Evolutionary conservation across 169 alveolate species (phyloP).

Genomic region (Condylostoma magnum): DNA sequence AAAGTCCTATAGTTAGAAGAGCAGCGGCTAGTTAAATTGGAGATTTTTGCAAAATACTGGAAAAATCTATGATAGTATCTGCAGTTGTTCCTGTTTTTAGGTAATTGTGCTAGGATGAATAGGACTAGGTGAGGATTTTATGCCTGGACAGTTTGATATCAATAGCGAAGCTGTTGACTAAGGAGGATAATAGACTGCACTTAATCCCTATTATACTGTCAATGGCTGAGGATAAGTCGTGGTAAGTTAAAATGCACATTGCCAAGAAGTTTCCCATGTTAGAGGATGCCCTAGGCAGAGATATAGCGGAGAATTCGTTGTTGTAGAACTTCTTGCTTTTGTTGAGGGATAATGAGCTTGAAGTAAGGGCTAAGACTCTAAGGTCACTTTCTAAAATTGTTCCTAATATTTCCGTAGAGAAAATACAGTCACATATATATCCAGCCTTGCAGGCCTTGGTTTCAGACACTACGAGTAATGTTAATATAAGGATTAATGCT

Average conservation of each 20-base stretch:
- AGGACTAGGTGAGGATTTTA: slow-evolving; percentile 71
- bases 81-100: slow-evolving; percentile 71
- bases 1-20: slow-evolving; percentile 84
- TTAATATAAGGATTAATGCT: slow-evolving; percentile 58
- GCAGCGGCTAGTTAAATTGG: slow-evolving; percentile 74
- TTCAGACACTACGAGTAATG: slow-evolving; percentile 44
- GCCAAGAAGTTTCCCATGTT: slow-evolving; percentile 69
- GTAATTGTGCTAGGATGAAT: slow-evolving; percentile 67
- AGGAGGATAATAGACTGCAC: slow-evolving; percentile 71
- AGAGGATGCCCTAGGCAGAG: slow-evolving; percentile 79
- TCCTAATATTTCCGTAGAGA: slow-evolving; percentile 55
- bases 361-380: slow-evolving; percentile 70
- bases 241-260: slow-evolving; percentile 76
- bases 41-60: slow-evolving; percentile 17
- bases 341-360: slow-evolving; percentile 70
- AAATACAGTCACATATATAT: slow-evolving; percentile 47
- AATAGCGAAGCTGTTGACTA: slow-evolving; percentile 59
- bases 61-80: slow-evolving; percentile 48
- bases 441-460: slow-evolving; percentile 52
- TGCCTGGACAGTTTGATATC: slow-evolving; percentile 65
- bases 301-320: slow-evolving; percentile 62
- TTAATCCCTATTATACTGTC: slow-evolving; percentile 62
- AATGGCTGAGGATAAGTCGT: slow-evolving; percentile 77
- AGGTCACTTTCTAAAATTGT: slow-evolving; percentile 47
- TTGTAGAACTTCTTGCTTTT: slow-evolving; percentile 63